phyloP scores from a whole-genome alignment of 164 flowering plant species.

The Magnolia officinalis region DNA sequence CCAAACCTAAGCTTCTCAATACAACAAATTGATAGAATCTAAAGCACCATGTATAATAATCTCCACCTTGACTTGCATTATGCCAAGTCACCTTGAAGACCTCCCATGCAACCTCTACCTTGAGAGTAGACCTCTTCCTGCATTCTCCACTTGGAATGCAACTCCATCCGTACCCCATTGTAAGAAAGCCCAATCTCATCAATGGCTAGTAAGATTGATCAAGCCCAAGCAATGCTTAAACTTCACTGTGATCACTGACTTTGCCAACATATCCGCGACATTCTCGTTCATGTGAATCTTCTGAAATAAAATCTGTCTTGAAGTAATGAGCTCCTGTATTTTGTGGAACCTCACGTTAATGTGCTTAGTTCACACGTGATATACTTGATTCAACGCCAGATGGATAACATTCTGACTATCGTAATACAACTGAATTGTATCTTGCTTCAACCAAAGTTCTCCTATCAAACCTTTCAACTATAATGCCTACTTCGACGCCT shows the following conservation, averaged over 20 bases:
- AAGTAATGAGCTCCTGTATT: not conserved
- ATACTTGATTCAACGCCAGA: not conserved
- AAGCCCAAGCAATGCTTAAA: too few species aligned
- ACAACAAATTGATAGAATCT: not conserved
- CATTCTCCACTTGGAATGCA: too few species aligned
- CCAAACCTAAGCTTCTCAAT: not conserved
- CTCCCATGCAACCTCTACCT: not conserved
- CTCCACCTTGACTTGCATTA: too few species aligned
- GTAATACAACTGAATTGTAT: not conserved
- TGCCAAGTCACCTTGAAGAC: too few species aligned
- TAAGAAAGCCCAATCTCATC: not conserved
- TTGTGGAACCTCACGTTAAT: not conserved
- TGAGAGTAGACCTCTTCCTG: not conserved
- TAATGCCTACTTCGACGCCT: not conserved
- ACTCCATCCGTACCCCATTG: not conserved
- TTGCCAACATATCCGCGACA: too few species aligned
- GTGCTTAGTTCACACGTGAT: constrained; percentile 1
- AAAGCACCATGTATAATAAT: too few species aligned
- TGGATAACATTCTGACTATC: not conserved
- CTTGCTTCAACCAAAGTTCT: not conserved
- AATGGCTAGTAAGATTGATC: not conserved
- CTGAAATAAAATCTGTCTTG: not conserved
- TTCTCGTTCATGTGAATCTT: too few species aligned
- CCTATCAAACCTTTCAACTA: not conserved
- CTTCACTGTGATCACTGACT: too few species aligned